phyloP scores from a whole-genome alignment of 225 moss, liverwort and hornwort species.

The Bryum argenteum region DNA sequence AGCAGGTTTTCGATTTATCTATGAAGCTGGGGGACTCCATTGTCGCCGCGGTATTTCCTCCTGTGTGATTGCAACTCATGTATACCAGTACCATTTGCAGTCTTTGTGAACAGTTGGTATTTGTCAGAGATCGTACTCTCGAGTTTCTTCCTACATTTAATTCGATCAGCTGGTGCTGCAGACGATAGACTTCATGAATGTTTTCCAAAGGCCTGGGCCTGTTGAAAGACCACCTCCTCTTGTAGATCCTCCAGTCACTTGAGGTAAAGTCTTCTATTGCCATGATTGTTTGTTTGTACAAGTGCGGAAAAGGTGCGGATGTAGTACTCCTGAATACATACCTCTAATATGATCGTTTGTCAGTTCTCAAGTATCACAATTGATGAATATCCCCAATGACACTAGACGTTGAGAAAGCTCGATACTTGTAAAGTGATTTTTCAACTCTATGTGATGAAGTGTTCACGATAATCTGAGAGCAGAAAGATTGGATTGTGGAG shows the following conservation, averaged over 20 bases:
- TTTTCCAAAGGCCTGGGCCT: constrained; percentile 33
- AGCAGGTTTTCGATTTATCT: constrained; percentile 50
- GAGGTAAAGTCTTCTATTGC: constrained; percentile 5
- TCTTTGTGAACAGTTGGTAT: background rate
- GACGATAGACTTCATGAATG: constrained; percentile 42
- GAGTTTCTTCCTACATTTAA: constrained; percentile 7
- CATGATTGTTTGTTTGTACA: background rate
- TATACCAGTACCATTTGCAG: background rate
- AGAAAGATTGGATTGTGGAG: background rate
- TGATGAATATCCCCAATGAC: background rate
- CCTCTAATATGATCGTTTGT: background rate
- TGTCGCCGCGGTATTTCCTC: constrained; percentile 43
- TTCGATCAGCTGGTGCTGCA: constrained; percentile 13
- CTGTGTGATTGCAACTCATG: background rate
- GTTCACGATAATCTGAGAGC: background rate
- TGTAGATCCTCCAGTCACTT: constrained; percentile 20
- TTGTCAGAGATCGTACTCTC: background rate
- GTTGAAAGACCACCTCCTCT: constrained; percentile 12
- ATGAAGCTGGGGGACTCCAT: constrained; percentile 55
- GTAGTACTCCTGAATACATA: background rate
- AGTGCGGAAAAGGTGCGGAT: background rate
- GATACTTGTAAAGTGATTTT: background rate
- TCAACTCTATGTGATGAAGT: background rate
- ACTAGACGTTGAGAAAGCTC: too few species aligned
- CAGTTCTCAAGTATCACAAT: background rate